Evolutionary conservation across 495 filamentous ascomycete species (phyloP).

Genomic region (Penicillium soppii): DNA sequence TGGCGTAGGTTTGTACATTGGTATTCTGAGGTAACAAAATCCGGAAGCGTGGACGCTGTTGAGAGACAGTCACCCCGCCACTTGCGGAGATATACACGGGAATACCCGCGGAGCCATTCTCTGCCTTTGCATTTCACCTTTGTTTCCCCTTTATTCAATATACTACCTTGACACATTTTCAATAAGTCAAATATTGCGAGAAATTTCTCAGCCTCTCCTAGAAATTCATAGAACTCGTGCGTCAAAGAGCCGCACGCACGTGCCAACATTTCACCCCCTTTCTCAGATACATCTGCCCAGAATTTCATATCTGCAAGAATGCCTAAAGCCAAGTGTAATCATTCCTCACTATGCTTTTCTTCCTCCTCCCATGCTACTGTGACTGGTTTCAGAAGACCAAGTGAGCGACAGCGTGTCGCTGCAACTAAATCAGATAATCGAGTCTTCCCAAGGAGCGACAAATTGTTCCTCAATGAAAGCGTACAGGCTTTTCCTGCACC

Average conservation of each 20-base stretch:
- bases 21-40: neutral
- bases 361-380: conserved; percentile 8
- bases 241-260: conserved; percentile 1
- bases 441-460: neutral
- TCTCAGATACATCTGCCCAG: neutral
- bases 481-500: conserved; percentile 53
- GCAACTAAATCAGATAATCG: conserved; percentile 6
- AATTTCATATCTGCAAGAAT: neutral
- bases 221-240: no score
- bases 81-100: no score
- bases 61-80: no score
- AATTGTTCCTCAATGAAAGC: neutral
- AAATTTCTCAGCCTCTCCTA: neutral
- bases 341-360: conserved; percentile 3
- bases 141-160: no score
- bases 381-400: conserved; percentile 9
- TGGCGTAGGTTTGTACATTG: conserved; percentile 26
- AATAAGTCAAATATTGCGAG: no score
- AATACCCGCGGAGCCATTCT: no score
- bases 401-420: conserved; percentile 7
- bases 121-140: no score
- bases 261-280: neutral
- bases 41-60: no score
- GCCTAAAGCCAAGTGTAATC: neutral
- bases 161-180: no score